Base-by-base conservation (phyloP, 1,284 basidiomycete species). In the Heterobasidion annosum region DNA sequence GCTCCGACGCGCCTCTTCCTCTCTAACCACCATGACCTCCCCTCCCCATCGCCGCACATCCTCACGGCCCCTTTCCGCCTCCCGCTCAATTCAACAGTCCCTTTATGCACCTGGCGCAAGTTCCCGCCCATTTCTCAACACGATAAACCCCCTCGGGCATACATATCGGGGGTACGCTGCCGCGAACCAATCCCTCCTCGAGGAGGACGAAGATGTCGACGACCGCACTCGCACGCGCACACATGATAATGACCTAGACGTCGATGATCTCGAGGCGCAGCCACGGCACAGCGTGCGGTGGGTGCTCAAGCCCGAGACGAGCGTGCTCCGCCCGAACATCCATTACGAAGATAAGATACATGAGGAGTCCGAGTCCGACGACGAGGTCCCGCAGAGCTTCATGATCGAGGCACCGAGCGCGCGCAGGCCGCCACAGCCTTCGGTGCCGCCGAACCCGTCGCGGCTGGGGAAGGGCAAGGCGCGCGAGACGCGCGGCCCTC, bases 361-460 rank as follows among this genome's bases (percentile, higher is more conserved):
- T 56, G 79, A 81, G 56, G 72, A 77, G 43, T 80, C 85, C 51
- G 76, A 77, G 42, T 86, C 84, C 13, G 88, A 90, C 62, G 87
- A 86, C 54, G 89, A 91, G 64, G 86, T 88, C 3, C 90, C 89
- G 0, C 82, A 85, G 65, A 88, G 85, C 64, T 85, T 91, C 62
- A 85, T 90, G 81, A 84, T 91, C 59, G 89, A 91, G 67, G 65
- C 67, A 1, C 65, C 73, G 19, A 68, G 67, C 19, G 58, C 64
- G 33, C 67, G 65, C 58, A 77, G 68, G 52, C 64, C 67, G 33
- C 56, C 58, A 5, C 59, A 69, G 43, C 64, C 65, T 33, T 65
- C 67, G 51, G 58, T 64, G 46, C 25, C 25, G 25, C 25, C 25
- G 25, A 3, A 3, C 25, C 54, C 56, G 47, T 63, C 57, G 9